Base-by-base conservation (phyloP, 208 protist species). In the Trypanosoma melophagium region DNA sequence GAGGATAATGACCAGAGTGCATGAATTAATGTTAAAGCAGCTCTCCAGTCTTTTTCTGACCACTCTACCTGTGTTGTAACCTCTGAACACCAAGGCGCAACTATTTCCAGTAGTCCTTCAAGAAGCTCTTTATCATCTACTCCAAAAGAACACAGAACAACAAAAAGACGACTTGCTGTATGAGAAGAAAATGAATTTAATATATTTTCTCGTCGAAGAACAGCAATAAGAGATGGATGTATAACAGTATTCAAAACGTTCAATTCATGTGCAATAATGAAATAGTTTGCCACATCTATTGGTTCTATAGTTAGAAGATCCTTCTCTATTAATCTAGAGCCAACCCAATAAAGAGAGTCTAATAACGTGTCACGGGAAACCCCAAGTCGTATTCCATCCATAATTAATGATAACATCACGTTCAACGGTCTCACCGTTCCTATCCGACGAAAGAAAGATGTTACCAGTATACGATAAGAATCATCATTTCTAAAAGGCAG, bases 221-320 rank as follows among this genome's bases (percentile, higher is more conserved):
- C 17, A 24, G 22, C 50, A 57, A 76, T 42, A 17, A 76, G 17
- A 51, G 21, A 2, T 10, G 62, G 70, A 65, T 76, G 50, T 14
- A 28, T 5, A 44, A 44, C 57, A 35, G 14, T 58, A 52, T 62
- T 24, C 44, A 60, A 25, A 55, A 22, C 45, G 52, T 53, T 57
- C 19, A 76, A 28, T 60, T 76, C 70, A 65, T 76, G 57, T 17
- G 62, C 70, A 8, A 31, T 41, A 59, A 76, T 42, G 35, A 76
- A 61, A 66, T 76, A 76, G 12, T 12, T 25, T 8, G 63, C 70
- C 22, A 63, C 38, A 50, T 63, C 62, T 40, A n/a, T 60, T 49
- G 21, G 10, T 28, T 42, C 12, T 19, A 21, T 59, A 3, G 1
- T 57, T 59, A 17, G 7, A 16, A 54, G 19, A 12, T 49, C 45